Evolutionary conservation across 2,329 filamentous ascomycete genomes (phyloP), one percentile per base, ranked within the genome.

Genomic region (Lizonia empirigonia): DNA sequence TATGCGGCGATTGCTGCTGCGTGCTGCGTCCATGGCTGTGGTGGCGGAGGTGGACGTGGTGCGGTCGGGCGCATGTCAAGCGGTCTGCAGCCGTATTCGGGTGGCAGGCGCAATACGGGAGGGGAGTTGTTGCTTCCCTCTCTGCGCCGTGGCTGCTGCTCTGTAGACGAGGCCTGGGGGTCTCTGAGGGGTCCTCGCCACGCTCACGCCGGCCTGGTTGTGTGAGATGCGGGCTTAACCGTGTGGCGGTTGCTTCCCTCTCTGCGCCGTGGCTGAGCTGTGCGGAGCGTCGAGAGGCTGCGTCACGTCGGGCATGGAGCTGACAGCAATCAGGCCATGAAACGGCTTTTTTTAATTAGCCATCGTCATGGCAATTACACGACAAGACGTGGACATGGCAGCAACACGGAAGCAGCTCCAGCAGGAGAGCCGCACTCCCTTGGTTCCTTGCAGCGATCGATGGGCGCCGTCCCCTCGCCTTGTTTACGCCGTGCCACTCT

Each of bases 1-100:
- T 49, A 77, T 67, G 49, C 74, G 72, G 53, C 72, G 70, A 48
- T 68, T 67, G 63, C 62, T 69, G 50, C 62, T 62, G 41, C 68
- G 69, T 39, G 57, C 50, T 52, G 63, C 55, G 40, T 67, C 59
- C 69, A 74, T 74, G 44, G 58, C 56, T 33, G 50, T 23, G 50
- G 38, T 15, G 44, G 26, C 10, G 26, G 26, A 5, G 10, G 26
- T 5, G 26, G 26, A 5, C 12, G 41, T 53, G 60, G 39, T 36
- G 50, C 50, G 24, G 60, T 59, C 48, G 57, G 63, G 65, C 56
- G 60, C 66, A 70, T 68, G 48, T 61, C 60, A 56, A 51, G 58
- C 50, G 44, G 53, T 56, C 32, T 46, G 42, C 47, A 44, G 62
- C 40, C 36, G 44, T 54, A 56, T 44, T 23, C 22, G 35, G 41